phyloP scores from a whole-genome alignment of 2,329 filamentous ascomycete genomes.

The Scopulariopsis brevicaulis region DNA sequence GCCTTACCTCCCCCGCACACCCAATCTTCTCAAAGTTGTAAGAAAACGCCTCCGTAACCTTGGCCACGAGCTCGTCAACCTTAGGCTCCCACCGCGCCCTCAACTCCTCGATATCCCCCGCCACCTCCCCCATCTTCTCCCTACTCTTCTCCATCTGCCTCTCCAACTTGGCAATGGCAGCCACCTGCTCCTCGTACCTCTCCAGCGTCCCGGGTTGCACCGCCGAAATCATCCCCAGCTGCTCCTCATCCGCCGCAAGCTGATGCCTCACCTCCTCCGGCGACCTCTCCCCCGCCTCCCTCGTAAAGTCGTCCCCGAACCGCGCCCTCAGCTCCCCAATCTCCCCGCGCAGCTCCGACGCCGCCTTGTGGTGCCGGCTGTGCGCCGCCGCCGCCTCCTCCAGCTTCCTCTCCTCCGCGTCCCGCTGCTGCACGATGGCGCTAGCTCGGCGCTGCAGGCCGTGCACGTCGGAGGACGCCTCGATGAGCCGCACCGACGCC shows the following conservation, averaged over 20 bases:
- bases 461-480: slow-evolving; percentile 71
- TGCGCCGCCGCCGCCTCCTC: slow-evolving; percentile 19
- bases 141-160: slow-evolving; percentile 42
- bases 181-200: slow-evolving; percentile 64
- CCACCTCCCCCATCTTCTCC: slow-evolving; percentile 41
- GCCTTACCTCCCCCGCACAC: slow-evolving; percentile 79
- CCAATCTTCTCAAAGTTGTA: slow-evolving; percentile 92
- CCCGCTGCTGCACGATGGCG: slow-evolving; percentile 42
- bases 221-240: slow-evolving; percentile 69
- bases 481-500: slow-evolving; percentile 58
- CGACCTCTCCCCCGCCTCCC: slow-evolving; percentile 35
- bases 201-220: slow-evolving; percentile 65
- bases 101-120: slow-evolving; percentile 50
- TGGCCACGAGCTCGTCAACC: slow-evolving; percentile 63
- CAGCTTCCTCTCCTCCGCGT: slow-evolving; percentile 29
- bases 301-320: slow-evolving; percentile 27
- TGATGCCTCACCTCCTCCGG: slow-evolving; percentile 58
- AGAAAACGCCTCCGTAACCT: slow-evolving; percentile 83
- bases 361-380: neutral
- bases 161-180: slow-evolving; percentile 56
- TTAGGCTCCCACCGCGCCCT: slow-evolving; percentile 71
- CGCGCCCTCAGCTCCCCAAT: slow-evolving; percentile 17
- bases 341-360: slow-evolving; percentile 15
- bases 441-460: slow-evolving; percentile 55
- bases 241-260: slow-evolving; percentile 61